Percentiles rank a stretch among this genome's conserved stretches.
These are phyloP conservation scores for Solanum microdontum DNA, from an alignment of 257 asterid species.

Conservation along the genomic window DNA sequence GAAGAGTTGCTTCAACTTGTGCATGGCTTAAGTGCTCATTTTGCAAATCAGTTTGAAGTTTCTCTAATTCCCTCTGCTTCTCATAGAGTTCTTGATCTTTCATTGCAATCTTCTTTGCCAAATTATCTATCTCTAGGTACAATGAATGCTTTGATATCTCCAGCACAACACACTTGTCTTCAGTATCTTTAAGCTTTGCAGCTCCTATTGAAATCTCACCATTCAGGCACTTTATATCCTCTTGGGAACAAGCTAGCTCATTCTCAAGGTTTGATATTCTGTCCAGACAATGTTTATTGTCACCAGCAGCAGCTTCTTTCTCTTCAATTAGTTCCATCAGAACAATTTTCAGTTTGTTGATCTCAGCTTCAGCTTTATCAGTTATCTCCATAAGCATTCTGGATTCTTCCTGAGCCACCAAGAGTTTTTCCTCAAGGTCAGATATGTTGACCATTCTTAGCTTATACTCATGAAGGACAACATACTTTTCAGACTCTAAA, in stretches of 20 bases:
- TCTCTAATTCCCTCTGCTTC: constrained; percentile 66
- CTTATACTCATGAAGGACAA: constrained; percentile 17
- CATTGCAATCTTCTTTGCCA: constrained; percentile 44
- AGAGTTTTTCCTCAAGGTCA: constrained; percentile 38
- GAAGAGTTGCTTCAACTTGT: constrained; percentile 53
- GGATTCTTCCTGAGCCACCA: constrained; percentile 33
- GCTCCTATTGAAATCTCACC: constrained; percentile 30
- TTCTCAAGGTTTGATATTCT: constrained; percentile 53
- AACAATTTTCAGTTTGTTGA: constrained; percentile 35
- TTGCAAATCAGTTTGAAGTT: constrained; percentile 42
- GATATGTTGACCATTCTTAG: constrained; percentile 39
- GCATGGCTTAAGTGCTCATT: constrained; percentile 36
- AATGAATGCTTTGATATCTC: constrained; percentile 56
- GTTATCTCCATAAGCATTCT: constrained; percentile 33
- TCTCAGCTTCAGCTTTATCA: constrained; percentile 58
- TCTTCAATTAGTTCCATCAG: constrained; percentile 35
- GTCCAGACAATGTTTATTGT: constrained; percentile 48
- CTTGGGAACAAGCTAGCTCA: constrained; percentile 34
- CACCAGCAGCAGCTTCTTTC: constrained; percentile 53
- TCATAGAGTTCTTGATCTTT: constrained; percentile 62
- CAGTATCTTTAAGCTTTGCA: constrained; percentile 36
- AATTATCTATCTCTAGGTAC: constrained; percentile 50
- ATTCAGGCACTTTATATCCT: constrained; percentile 44
- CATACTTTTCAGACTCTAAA: constrained; percentile 48
- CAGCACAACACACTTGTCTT: constrained; percentile 39